Evolutionary conservation across 345 rosid species (phyloP), one percentile per base, ranked within the genome.

Genomic region (Heritiera littoralis): DNA sequence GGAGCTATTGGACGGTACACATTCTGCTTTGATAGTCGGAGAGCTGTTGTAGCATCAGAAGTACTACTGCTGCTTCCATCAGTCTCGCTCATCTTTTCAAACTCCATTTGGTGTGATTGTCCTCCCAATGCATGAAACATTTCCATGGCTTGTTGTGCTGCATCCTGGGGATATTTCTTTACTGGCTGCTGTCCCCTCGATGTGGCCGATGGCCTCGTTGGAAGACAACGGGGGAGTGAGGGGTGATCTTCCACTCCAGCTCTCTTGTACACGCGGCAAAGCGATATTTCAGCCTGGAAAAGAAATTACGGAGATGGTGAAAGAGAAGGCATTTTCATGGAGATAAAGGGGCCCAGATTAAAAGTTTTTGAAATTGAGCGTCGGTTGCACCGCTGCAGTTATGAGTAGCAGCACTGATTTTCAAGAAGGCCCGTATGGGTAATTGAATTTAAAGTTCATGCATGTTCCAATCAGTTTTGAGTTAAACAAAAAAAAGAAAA

Each of bases 171-270:
- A 10, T 78, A 83, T 74, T 66, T 80, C 82, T 83, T 83, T 5
- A 80, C 83, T 1, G 70, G 48, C 51, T 38, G 78, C 18, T 38
- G 72, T 65, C 56, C 38, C 45, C 45, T 43, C 32, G 82, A 84
- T 9, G 92, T 83, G 9, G 88, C 80, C 51, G 89, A 74, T 64
- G 88, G 46, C 15, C 78, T 80, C 48, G 93, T 86, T 2, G 92
- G 86, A 65, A 87, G 84, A 15, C 88, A 84, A 38, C 97, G 97
- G 32, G 96, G 97, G 18, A 93, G 86, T 1, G 97, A 90, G 8
- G 94, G 94, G 77, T 91, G 94, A 81, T 95, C 99, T 83, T 93
- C 99, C 1, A 95, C 96, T 78, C 99, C 99, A 43, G 97, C 86
- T 78, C 99, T 86, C 83, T 93, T 95, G 91, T 95, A 95, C 38